Evolutionary conservation across 768 basidiomycete genomes (phyloP).

Genomic region (Boletus bicolor): DNA sequence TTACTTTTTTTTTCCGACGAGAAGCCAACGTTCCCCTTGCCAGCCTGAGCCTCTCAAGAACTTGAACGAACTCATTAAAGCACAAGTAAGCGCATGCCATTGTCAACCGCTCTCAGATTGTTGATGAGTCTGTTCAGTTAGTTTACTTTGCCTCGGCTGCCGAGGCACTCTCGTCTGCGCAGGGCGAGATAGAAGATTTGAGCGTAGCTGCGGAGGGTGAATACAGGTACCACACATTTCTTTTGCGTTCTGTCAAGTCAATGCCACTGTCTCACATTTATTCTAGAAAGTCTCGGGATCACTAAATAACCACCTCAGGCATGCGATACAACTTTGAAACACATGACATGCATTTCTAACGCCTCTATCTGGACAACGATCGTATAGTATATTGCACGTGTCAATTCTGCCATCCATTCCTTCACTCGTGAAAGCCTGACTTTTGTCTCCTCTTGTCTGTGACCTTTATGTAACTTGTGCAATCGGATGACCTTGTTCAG

Average conservation of each 20-base stretch:
- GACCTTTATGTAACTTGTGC: conserved; percentile 8
- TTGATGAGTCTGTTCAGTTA: conserved; percentile 42
- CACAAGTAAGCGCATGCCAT: conserved; percentile 53
- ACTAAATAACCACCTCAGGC: conserved; percentile 44
- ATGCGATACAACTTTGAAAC: too few species aligned
- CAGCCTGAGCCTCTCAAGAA: conserved; percentile 97
- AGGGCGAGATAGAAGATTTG: conserved; percentile 92
- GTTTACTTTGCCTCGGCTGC: conserved; percentile 73
- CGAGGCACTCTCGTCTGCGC: conserved; percentile 75
- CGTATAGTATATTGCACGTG: conserved; percentile 10
- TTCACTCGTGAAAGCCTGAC: neutral
- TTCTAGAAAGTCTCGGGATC: conserved; percentile 82
- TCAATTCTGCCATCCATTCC: conserved; percentile 4
- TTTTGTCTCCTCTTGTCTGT: conserved; percentile 6
- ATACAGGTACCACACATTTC: conserved; percentile 60
- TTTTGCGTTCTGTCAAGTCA: neutral
- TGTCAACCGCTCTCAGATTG: neutral
- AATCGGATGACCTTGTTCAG: conserved; percentile 5
- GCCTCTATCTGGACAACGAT: conserved; percentile 10
- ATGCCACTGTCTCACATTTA: conserved; percentile 1
- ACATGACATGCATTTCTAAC: neutral
- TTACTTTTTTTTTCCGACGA: neutral
- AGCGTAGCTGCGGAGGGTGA: conserved; percentile 92
- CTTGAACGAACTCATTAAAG: conserved; percentile 86
- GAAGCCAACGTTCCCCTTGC: neutral